phyloP scores from a whole-genome alignment of 441 rosid genomes.

The Eutrema salsugineum region DNA sequence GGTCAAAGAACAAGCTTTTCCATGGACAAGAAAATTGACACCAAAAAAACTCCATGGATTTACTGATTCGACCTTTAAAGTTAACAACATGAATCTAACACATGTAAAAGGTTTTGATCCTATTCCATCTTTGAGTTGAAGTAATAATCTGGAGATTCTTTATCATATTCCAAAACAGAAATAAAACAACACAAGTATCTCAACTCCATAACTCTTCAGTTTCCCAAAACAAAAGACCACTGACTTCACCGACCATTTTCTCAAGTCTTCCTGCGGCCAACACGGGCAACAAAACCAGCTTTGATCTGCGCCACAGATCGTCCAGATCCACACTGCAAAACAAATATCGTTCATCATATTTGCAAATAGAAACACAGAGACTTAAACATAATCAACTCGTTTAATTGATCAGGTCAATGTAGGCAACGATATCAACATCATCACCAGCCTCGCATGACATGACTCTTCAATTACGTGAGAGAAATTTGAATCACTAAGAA shows the following conservation, averaged over 20 bases:
- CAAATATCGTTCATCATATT: neutral
- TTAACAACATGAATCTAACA: constrained; percentile 2
- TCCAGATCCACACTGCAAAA: constrained; percentile 88
- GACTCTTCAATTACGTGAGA: neutral
- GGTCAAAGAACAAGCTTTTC: too few relatives aligned
- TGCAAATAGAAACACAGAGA: neutral
- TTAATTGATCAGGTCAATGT: neutral
- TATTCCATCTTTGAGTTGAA: neutral
- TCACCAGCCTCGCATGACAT: neutral
- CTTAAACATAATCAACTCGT: neutral
- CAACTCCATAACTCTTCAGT: constrained; percentile 9
- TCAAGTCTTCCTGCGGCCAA: constrained; percentile 74
- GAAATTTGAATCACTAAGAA: neutral
- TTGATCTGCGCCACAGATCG: constrained; percentile 85
- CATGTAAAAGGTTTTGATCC: neutral
- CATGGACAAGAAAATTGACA: neutral
- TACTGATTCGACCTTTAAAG: neutral
- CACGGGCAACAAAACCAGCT: constrained; percentile 86
- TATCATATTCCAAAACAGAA: constrained; percentile 4
- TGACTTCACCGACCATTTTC: constrained; percentile 17
- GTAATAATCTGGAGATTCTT: neutral
- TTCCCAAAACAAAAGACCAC: constrained; percentile 5
- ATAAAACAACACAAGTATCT: neutral
- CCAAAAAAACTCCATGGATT: neutral
- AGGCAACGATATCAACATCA: neutral